Conservation (phyloP, 2,329 filamentous ascomycete species). For the Xylaria sp. region DNA sequence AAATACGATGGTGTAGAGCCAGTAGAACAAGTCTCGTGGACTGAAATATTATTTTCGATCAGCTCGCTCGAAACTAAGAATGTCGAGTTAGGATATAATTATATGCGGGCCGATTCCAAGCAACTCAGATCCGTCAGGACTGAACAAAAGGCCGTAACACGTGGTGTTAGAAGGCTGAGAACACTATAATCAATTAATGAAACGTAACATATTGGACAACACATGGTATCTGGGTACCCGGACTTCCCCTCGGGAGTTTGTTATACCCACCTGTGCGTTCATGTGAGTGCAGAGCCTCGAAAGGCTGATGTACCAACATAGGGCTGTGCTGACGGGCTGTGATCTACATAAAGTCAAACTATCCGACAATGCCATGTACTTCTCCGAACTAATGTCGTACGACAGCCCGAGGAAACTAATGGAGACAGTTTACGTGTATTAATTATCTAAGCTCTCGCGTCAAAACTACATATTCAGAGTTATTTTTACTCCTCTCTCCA, state of each 20-base stretch:
- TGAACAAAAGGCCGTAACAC: too few relatives aligned
- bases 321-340: slow-evolving; percentile 4
- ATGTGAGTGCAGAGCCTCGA: neutral
- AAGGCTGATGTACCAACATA: neutral
- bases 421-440: neutral
- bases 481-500: neutral
- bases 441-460: neutral
- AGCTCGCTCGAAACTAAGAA: neutral
- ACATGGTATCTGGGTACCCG: neutral
- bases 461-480: neutral
- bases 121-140: neutral
- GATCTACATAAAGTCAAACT: slow-evolving; percentile 5
- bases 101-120: neutral
- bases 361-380: neutral
- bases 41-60: neutral
- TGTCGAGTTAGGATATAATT: neutral
- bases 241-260: neutral
- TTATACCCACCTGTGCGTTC: slow-evolving; percentile 1
- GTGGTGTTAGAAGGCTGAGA: neutral
- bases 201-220: neutral
- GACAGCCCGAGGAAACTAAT: neutral
- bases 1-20: neutral
- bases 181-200: neutral
- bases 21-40: neutral
- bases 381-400: neutral